Conservation (phyloP, 1,139 yeast species). For the Geotrichum bryndzae region DNA sequence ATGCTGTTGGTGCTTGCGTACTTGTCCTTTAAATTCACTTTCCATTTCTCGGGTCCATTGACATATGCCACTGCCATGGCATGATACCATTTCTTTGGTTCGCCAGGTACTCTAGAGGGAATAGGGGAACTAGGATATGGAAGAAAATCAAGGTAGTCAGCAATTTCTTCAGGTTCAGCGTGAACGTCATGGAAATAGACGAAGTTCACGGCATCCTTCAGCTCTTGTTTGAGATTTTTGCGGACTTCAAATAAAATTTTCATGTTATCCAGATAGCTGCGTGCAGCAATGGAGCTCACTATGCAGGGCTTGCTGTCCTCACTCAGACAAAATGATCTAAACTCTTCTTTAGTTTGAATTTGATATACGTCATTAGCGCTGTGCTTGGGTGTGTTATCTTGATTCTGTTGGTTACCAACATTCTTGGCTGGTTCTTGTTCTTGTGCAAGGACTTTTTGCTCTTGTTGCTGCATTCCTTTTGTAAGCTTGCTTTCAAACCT, state of each 20-base stretch:
- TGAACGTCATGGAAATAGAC: background rate
- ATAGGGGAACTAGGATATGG: background rate
- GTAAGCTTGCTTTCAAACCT: too few relatives aligned
- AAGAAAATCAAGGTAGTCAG: background rate
- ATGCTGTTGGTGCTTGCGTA: background rate
- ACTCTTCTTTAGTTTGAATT: background rate
- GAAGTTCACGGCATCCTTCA: background rate
- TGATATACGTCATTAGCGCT: background rate
- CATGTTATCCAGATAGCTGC: background rate
- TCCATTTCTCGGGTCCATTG: background rate
- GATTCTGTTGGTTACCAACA: background rate
- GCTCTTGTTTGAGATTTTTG: background rate
- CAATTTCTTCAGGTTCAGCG: background rate
- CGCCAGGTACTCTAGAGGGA: background rate
- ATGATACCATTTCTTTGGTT: constrained; percentile 1
- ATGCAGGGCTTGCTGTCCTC: background rate
- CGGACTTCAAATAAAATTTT: background rate
- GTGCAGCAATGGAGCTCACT: background rate
- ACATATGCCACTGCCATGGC: background rate
- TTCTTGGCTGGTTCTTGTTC: background rate
- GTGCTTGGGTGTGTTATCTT: background rate
- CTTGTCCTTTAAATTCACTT: background rate
- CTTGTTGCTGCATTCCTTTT: background rate
- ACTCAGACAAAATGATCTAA: background rate
- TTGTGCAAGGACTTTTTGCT: background rate